phyloP scores from a whole-genome alignment of 2,329 filamentous ascomycete species.

The Fusarium continuum region DNA sequence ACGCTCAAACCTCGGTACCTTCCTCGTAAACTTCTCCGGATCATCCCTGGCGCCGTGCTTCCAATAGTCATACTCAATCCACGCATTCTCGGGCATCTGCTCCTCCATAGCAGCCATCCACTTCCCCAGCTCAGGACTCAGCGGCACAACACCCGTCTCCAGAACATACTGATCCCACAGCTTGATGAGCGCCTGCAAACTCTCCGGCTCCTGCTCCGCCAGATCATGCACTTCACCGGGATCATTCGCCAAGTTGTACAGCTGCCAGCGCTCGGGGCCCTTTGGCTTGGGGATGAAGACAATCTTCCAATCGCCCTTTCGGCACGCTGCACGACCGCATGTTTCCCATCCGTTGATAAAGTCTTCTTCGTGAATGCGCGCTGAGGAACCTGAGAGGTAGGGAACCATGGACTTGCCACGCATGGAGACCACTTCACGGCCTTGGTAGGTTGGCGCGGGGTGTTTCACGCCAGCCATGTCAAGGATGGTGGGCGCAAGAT shows the following conservation, averaged over 20 bases:
- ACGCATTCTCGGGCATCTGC: conserved; percentile 72
- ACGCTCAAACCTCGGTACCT: conserved; percentile 30
- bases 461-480: conserved; percentile 59
- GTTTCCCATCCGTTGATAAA: conserved; percentile 65
- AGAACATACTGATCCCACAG: conserved; percentile 65
- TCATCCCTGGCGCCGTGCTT: conserved; percentile 54
- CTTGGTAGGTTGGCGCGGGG: conserved; percentile 49
- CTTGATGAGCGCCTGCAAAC: conserved; percentile 58
- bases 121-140: conserved; percentile 61
- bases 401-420: conserved; percentile 58
- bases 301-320: conserved; percentile 66
- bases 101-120: conserved; percentile 69
- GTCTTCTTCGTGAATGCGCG: conserved; percentile 58
- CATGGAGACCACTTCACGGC: conserved; percentile 60
- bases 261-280: conserved; percentile 62
- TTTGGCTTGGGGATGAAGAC: conserved; percentile 63
- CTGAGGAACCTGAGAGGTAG: conserved; percentile 49
- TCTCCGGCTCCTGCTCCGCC: conserved; percentile 52
- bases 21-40: conserved; percentile 50
- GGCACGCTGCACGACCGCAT: conserved; percentile 60
- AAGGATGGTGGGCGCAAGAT: conserved; percentile 57
- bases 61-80: conserved; percentile 75
- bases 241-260: conserved; percentile 63
- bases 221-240: conserved; percentile 61
- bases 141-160: conserved; percentile 29